Percentiles rank a stretch among this genome's conserved stretches.
These are phyloP conservation scores for Hibiscus trionum DNA, from an alignment of 345 rosid genomes.

Conservation along the genomic window DNA sequence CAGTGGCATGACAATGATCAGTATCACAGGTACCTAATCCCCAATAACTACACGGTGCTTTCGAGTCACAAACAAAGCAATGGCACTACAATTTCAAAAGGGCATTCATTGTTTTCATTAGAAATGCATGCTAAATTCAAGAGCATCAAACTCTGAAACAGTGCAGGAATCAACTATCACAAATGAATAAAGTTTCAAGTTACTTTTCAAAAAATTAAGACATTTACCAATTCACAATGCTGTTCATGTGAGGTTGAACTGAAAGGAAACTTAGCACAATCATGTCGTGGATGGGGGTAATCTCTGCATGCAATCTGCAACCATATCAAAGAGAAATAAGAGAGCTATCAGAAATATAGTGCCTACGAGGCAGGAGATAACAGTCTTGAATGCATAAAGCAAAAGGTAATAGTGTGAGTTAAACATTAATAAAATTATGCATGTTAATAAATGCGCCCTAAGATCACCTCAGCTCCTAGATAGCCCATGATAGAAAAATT, in stretches of 20 bases:
- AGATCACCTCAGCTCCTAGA: neutral
- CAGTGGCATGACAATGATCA: constrained; percentile 85
- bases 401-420: neutral
- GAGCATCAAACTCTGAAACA: neutral
- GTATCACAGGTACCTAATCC: constrained; percentile 26
- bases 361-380: neutral
- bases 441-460: neutral
- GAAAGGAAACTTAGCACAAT: constrained; percentile 62
- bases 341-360: constrained; percentile 2
- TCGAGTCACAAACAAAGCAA: constrained; percentile 80
- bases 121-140: neutral
- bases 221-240: constrained; percentile 57
- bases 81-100: constrained; percentile 56
- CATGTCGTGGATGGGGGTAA: constrained; percentile 79
- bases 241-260: constrained; percentile 44
- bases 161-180: neutral
- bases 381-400: neutral
- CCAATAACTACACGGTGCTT: constrained; percentile 72
- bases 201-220: neutral
- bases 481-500: neutral
- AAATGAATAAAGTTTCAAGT: neutral
- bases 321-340: neutral
- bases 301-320: constrained; percentile 89
- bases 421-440: neutral
- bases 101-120: neutral